Evolutionary conservation across 1,284 basidiomycete species (phyloP), one percentile per base, ranked within the genome.

Genomic region (Coniferiporia sulphurascens): DNA sequence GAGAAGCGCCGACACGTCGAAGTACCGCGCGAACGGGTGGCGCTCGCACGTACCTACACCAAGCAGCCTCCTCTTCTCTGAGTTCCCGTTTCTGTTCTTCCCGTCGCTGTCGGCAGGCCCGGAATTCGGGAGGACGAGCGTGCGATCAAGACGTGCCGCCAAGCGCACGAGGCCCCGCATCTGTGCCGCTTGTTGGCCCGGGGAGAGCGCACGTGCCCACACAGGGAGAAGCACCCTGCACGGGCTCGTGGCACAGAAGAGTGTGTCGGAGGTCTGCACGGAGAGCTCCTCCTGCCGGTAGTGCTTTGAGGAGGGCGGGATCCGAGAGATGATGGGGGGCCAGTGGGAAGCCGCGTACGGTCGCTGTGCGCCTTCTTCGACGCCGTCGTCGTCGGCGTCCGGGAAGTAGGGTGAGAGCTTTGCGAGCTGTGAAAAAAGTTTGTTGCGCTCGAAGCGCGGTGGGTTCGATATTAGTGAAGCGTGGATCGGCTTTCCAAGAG

Each of bases 41-140:
- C 71, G 70, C 49, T 71, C 72, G 68, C 80, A 84, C 0, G 71
- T 70, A 1, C 79, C 78, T 34, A 83, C 70, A 38, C 46, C 48
- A 13, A 34, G 27, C 27, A n/a, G n/a, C n/a, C n/a, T n/a, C n/a
- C n/a, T n/a, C n/a, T n/a, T n/a, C n/a, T n/a, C n/a, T n/a, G n/a
- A n/a, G n/a, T 27, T 21, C n/a, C 32, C 48, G 13, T 27, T 35
- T n/a, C n/a, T 41, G 10, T 36, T 45, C 3, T 21, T 19, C 34
- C 76, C 73, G 59, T 76, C 78, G 56, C 76, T 77, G 6, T 77
- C 78, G 7, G n/a, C 10, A 43, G 12, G 10, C 3, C 12, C 41
- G 0, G 80, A 79, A 53, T 79, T 79, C 4, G 82, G 82, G 1
- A 83, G 70, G 8, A 83, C 77, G 19, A 83, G 71, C 3, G 77